Evolutionary conservation across 169 alveolate species (phyloP).

Genomic region (Pseudocohnilembus persalinus): DNA sequence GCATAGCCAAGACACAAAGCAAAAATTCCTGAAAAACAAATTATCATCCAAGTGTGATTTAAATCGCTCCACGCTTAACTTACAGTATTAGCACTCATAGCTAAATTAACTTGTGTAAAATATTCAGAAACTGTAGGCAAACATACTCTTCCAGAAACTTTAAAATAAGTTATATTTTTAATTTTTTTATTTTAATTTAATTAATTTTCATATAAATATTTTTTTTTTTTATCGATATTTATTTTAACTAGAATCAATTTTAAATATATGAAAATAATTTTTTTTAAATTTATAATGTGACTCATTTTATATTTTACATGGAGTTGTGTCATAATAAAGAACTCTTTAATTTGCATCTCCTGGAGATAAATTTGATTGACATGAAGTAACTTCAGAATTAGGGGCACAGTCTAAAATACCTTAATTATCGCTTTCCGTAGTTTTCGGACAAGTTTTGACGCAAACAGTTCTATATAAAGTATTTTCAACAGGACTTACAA

Average conservation of each 20-base stretch:
- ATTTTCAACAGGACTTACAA: slow-evolving; percentile 1
- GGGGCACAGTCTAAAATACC: slow-evolving; percentile 10
- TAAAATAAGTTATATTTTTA: too few relatives aligned
- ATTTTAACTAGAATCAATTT: too few relatives aligned
- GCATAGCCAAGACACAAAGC: neutral
- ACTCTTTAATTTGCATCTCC: slow-evolving; percentile 2
- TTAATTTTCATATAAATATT: too few relatives aligned
- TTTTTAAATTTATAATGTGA: too few relatives aligned
- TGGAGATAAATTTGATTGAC: slow-evolving; percentile 6
- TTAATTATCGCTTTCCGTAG: neutral
- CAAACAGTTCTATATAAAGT: slow-evolving; percentile 17
- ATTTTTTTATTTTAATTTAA: too few relatives aligned
- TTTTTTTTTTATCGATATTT: too few relatives aligned
- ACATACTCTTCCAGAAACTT: slow-evolving; percentile 15
- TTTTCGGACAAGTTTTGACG: slow-evolving; percentile 14
- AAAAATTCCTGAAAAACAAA: neutral
- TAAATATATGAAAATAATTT: too few relatives aligned
- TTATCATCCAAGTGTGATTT: neutral
- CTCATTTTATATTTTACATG: slow-evolving; percentile 18
- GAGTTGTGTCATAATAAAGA: neutral
- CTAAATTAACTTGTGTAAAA: neutral
- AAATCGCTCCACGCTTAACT: neutral
- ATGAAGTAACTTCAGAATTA: slow-evolving; percentile 7
- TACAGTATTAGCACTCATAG: neutral
- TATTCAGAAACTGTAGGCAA: slow-evolving; percentile 1